phyloP scores from a whole-genome alignment of 2,329 filamentous ascomycete genomes.

The Aspergillus pseudotamarii region DNA sequence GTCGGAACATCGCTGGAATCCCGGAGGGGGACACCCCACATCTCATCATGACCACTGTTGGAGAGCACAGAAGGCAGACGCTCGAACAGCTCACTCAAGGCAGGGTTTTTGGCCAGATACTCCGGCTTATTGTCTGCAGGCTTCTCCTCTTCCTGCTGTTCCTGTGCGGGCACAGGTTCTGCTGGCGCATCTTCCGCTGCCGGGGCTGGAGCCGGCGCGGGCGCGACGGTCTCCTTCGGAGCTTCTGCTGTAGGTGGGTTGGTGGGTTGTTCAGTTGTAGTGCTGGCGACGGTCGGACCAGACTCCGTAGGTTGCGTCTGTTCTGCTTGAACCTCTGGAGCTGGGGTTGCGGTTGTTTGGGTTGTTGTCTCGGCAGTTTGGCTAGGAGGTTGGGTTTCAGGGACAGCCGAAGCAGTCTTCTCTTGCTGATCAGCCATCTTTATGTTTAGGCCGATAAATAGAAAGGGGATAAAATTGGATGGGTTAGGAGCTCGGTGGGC shows the following conservation, averaged over 20 bases:
- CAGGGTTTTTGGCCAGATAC: constrained; percentile 40
- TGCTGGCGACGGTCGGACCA: constrained; percentile 6
- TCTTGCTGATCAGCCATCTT: constrained; percentile 11
- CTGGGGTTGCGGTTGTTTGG: constrained; percentile 4
- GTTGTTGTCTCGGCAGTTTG: constrained; percentile 1
- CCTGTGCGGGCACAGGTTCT: constrained; percentile 4
- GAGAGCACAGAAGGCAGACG: constrained; percentile 61
- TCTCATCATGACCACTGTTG: constrained; percentile 68
- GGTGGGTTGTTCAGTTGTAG: constrained; percentile 8
- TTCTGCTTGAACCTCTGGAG: constrained; percentile 7
- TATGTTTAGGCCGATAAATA: neutral
- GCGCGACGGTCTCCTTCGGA: constrained; percentile 10
- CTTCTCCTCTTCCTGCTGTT: constrained; percentile 29
- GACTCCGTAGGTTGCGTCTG: constrained; percentile 13
- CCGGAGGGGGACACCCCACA: constrained; percentile 79
- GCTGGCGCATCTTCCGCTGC: neutral
- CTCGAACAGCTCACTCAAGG: constrained; percentile 60
- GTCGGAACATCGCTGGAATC: constrained; percentile 66
- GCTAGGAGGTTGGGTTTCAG: constrained; percentile 7
- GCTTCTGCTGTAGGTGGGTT: neutral
- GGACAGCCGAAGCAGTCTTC: constrained; percentile 4
- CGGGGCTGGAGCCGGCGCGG: constrained; percentile 5
- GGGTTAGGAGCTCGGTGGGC: neutral
- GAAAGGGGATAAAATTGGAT: constrained; percentile 1
- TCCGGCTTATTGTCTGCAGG: constrained; percentile 26